A percentile compares a stretch with the other conserved stretches of the same genome.
phyloP scores from a whole-genome alignment of 1,284 basidiomycete genomes.

The Leccinum griseonigrum region DNA sequence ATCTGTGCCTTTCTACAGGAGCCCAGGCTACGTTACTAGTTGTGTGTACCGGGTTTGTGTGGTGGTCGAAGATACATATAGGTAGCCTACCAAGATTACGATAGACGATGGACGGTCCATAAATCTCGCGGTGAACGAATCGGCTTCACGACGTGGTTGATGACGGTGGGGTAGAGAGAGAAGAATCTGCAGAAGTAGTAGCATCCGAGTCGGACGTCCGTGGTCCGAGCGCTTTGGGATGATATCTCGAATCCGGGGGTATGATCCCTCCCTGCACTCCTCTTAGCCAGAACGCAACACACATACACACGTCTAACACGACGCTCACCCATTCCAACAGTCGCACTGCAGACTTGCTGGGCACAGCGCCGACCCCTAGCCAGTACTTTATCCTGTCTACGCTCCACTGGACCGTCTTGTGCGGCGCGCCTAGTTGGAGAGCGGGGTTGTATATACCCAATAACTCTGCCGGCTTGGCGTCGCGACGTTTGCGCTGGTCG shows the following conservation, averaged over 20 bases:
- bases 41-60: slow-evolving; percentile 8
- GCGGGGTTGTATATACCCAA: slow-evolving; percentile 86
- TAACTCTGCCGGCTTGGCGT: slow-evolving; percentile 90
- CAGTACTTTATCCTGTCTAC: slow-evolving; percentile 88
- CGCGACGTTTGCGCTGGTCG: slow-evolving; percentile 69
- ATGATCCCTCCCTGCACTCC: slow-evolving; percentile 40
- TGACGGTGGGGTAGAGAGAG: slow-evolving; percentile 3
- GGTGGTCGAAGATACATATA: slow-evolving; percentile 2
- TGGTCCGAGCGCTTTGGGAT: slow-evolving; percentile 33
- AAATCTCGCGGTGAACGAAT: neutral
- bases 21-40: slow-evolving; percentile 16
- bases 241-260: slow-evolving; percentile 51
- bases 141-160: slow-evolving; percentile 9
- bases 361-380: slow-evolving; percentile 83
- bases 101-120: neutral
- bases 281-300: slow-evolving; percentile 22
- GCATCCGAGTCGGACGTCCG: neutral
- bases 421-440: slow-evolving; percentile 36
- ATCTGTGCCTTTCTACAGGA: slow-evolving; percentile 50
- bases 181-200: neutral
- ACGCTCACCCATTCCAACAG: slow-evolving; percentile 77
- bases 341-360: slow-evolving; percentile 75
- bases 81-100: neutral
- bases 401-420: slow-evolving; percentile 88
- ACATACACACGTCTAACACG: neutral